Evolutionary conservation across 139 green algal species (phyloP), one percentile per base, ranked within the genome.

Genomic region (Chlorella vulgaris): DNA sequence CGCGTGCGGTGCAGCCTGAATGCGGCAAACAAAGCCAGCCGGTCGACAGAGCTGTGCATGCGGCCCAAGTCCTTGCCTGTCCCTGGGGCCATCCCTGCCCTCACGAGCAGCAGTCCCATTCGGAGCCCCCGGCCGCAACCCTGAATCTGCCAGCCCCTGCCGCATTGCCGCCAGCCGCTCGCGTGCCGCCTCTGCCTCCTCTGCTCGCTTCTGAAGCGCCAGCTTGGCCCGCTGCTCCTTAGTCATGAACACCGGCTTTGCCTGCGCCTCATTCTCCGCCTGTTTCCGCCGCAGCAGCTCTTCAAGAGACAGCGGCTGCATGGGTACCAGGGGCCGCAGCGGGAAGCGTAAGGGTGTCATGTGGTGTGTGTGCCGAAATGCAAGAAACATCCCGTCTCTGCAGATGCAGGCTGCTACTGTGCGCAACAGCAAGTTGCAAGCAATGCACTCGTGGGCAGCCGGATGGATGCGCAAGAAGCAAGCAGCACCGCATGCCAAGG

Each of bases 181-280:
- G 39, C 83, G 78, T 76, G 80, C 81, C 31, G 78, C 69, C 33
- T 36, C 71, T 70, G 51, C 87, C 74, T 92, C 83, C 58, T 92
- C 86, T 55, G 91, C 80, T 36, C 90, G 79, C 68, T 86, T 84
- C 86, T 95, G 67, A 68, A 98, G 81, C 2, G 95, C 94, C 39
- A 94, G 84, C 70, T 92, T 87, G 75, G 96, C 86, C 7, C 96
- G 83, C 88, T 98, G 86, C 79, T 94, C 89, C 88, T 97, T 98
- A 42, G 90, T 93, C 38, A 98, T 65, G 76, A 98, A 98, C 75
- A 94, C 91, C 7, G 96, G 96, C 89, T 95, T 95, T 33, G 94
- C 88, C 42, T 91, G 88, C 40, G 86, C 90, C 76, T 90, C 89
- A 81, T 93, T 82, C 85, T 95, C 91, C 55, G 90, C 84, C 78